Percentiles rank a stretch among this genome's conserved stretches.
phyloP scores from a whole-genome alignment of 1,284 basidiomycete species.

The Boletus hoseneyae region DNA sequence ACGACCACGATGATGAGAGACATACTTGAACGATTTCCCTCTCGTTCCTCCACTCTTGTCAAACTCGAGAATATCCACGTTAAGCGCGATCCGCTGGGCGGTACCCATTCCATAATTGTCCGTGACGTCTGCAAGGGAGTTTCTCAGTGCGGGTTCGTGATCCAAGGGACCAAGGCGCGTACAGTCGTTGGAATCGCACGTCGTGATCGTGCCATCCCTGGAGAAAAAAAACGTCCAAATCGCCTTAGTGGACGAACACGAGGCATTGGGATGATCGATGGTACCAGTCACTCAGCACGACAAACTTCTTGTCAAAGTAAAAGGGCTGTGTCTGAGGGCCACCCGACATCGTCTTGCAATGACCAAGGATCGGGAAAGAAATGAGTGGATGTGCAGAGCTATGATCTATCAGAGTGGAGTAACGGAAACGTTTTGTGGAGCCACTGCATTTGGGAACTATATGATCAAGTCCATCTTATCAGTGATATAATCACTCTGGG shows the following conservation, averaged over 20 bases:
- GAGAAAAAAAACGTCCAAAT: background rate
- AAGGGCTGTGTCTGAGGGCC: conserved; percentile 20
- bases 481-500: too few species aligned
- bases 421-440: too few species aligned
- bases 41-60: conserved; percentile 41
- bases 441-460: too few species aligned
- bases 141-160: too few species aligned
- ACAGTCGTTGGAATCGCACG: conserved; percentile 90
- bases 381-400: too few species aligned
- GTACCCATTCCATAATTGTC: conserved; percentile 54
- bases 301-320: conserved; percentile 71
- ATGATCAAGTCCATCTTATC: too few species aligned
- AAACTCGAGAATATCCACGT: conserved; percentile 40
- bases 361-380: too few species aligned
- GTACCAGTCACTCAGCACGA: conserved; percentile 87
- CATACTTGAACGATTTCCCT: conserved; percentile 18
- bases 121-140: conserved; percentile 58
- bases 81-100: conserved; percentile 19
- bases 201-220: conserved; percentile 93
- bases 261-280: conserved; percentile 22
- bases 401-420: too few species aligned
- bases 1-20: background rate
- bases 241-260: background rate
- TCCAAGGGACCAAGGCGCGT: conserved; percentile 26
- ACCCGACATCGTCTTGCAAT: conserved; percentile 11